A percentile compares a stretch with the other conserved stretches of the same genome.
These are phyloP conservation scores for Cydonia oblonga DNA, from an alignment of 331 rosid genomes.

Conservation along the genomic window DNA sequence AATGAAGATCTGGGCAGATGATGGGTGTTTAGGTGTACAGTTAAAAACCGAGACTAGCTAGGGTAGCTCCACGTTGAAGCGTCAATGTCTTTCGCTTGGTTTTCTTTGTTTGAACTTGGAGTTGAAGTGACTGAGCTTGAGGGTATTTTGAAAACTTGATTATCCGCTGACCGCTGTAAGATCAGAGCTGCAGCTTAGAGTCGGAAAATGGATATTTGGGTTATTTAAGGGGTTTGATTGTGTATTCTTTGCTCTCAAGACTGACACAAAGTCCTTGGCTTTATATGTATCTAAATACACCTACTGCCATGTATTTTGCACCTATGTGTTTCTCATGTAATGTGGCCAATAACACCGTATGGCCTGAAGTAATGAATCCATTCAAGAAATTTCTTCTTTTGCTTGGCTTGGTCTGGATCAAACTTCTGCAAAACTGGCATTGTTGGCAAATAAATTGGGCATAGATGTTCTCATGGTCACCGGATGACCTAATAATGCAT, in stretches of 20 bases:
- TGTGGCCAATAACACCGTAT: not conserved
- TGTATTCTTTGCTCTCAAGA: not conserved
- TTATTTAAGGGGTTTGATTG: not conserved
- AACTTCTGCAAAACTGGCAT: not conserved
- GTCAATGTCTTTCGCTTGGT: not conserved
- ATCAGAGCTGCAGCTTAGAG: not conserved
- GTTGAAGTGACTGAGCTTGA: not conserved
- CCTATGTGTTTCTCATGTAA: not conserved
- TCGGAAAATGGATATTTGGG: not conserved
- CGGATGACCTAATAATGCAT: not conserved
- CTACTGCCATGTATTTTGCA: not conserved
- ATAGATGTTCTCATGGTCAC: not conserved
- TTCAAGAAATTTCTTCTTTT: not conserved
- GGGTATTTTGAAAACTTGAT: not conserved
- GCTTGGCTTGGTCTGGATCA: not conserved
- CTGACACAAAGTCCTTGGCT: constrained; percentile 1
- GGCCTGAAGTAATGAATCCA: constrained; percentile 1
- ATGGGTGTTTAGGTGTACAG: constrained; percentile 21
- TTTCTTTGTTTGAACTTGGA: constrained; percentile 2
- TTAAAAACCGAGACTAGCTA: constrained; percentile 9
- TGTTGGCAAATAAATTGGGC: not conserved
- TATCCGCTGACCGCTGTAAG: not conserved
- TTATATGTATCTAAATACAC: not conserved
- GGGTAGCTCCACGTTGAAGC: not conserved
- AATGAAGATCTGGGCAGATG: constrained; percentile 42